phyloP scores from a whole-genome alignment of 257 asterid species.

The Solanum ossicruentum region DNA sequence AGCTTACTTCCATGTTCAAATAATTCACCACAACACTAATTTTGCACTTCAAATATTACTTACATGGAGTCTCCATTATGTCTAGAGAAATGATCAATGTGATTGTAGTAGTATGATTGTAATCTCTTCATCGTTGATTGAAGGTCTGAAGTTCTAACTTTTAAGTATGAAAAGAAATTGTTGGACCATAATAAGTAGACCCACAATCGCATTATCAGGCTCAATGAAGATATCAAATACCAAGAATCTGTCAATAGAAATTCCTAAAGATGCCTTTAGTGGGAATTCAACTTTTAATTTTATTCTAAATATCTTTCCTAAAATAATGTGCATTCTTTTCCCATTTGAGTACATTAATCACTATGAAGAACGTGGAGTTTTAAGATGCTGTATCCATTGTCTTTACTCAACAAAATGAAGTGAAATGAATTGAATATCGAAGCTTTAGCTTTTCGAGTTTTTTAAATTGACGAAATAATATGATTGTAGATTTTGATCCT shows the following conservation, averaged over 20 bases:
- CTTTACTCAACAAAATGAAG: background rate
- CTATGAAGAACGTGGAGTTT: background rate
- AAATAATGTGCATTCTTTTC: background rate
- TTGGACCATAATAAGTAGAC: background rate
- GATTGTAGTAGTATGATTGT: background rate
- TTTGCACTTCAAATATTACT: no score
- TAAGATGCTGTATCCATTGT: background rate
- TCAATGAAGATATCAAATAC: no score
- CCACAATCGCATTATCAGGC: background rate
- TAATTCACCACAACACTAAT: no score
- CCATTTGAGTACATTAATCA: background rate
- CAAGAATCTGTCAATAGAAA: background rate
- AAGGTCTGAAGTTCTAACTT: fast-evolving
- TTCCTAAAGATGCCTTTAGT: background rate
- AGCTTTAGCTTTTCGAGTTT: background rate
- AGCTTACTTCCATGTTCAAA: no score
- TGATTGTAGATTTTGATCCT: background rate
- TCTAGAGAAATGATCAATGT: background rate
- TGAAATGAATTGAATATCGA: background rate
- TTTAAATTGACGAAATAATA: background rate
- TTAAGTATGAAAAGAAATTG: fast-evolving
- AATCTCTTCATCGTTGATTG: background rate
- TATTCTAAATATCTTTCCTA: background rate
- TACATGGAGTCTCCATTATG: background rate
- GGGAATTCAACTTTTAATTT: background rate